phyloP scores from a whole-genome alignment of 371 early-diverging fungal genomes.

The Mortierella polycephala region DNA sequence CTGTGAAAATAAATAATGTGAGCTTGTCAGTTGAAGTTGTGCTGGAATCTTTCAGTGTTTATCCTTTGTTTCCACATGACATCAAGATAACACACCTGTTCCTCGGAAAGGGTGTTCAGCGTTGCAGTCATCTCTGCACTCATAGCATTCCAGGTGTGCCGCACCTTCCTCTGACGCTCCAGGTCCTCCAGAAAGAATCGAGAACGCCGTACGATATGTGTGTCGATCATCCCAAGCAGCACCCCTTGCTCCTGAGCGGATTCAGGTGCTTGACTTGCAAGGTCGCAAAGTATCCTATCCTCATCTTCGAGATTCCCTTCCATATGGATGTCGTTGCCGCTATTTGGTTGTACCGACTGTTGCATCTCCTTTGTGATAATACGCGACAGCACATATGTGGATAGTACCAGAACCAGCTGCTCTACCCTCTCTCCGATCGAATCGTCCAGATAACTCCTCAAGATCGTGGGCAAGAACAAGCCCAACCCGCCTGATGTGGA shows the following conservation, averaged over 20 bases:
- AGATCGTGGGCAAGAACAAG: slow-evolving; percentile 42
- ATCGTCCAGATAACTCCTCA: slow-evolving; percentile 49
- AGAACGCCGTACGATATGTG: slow-evolving; percentile 11
- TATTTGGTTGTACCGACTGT: not conserved
- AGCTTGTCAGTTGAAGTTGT: not conserved
- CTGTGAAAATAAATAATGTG: slow-evolving; percentile 2
- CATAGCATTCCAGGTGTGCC: slow-evolving; percentile 16
- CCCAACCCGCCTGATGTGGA: slow-evolving; percentile 18
- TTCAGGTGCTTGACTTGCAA: slow-evolving; percentile 14
- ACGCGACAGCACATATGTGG: slow-evolving; percentile 34
- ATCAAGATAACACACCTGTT: slow-evolving; percentile 15
- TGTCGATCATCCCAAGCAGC: slow-evolving; percentile 9
- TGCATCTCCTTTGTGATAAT: slow-evolving; percentile 6
- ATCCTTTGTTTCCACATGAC: no score
- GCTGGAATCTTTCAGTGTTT: no score
- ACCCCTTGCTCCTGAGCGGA: slow-evolving; percentile 8
- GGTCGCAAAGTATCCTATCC: slow-evolving; percentile 1
- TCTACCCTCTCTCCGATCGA: slow-evolving; percentile 49
- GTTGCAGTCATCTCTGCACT: slow-evolving; percentile 20
- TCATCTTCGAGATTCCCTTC: not conserved
- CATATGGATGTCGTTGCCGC: not conserved
- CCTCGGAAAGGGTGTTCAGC: slow-evolving; percentile 1
- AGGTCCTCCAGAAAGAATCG: slow-evolving; percentile 9
- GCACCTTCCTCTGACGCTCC: slow-evolving; percentile 2
- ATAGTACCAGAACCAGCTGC: slow-evolving; percentile 46